Conservation (phyloP, 116 monocot species). For the Cymodocea nodosa region DNA sequence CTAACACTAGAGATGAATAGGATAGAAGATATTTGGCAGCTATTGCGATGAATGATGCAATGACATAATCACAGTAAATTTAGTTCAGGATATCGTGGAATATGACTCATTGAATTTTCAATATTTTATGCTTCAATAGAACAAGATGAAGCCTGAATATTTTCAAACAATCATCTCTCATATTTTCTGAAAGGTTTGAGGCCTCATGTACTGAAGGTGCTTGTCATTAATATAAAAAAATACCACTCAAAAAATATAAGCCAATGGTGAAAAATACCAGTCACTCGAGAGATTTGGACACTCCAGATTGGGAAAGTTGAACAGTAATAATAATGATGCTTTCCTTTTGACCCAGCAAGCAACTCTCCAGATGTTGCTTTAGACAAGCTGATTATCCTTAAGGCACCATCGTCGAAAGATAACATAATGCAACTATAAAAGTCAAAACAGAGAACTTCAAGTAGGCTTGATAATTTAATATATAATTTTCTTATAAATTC, state of each 20-base stretch:
- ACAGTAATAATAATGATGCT: conserved; percentile 23
- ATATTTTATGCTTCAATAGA: no score
- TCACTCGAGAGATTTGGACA: conserved; percentile 50
- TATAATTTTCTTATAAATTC: background rate
- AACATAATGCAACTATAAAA: conserved; percentile 51
- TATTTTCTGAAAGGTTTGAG: background rate
- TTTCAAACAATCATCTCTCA: no score
- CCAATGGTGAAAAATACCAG: conserved; percentile 29
- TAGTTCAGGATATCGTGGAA: no score
- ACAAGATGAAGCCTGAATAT: no score
- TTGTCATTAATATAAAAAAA: background rate
- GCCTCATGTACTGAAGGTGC: background rate
- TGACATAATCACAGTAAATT: no score
- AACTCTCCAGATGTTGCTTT: conserved; percentile 40
- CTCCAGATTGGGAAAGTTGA: conserved; percentile 80
- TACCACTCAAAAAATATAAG: background rate
- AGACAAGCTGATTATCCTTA: conserved; percentile 61
- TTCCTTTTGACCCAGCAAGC: conserved; percentile 27
- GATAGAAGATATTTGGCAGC: no score
- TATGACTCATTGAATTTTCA: no score
- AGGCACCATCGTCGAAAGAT: conserved; percentile 55
- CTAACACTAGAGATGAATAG: no score
- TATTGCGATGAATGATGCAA: no score
- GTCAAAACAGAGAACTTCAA: conserved; percentile 1
- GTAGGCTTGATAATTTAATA: background rate